Conservation (phyloP, 192 early-diverging fungal genomes). For the Spizellomyces sp. region DNA sequence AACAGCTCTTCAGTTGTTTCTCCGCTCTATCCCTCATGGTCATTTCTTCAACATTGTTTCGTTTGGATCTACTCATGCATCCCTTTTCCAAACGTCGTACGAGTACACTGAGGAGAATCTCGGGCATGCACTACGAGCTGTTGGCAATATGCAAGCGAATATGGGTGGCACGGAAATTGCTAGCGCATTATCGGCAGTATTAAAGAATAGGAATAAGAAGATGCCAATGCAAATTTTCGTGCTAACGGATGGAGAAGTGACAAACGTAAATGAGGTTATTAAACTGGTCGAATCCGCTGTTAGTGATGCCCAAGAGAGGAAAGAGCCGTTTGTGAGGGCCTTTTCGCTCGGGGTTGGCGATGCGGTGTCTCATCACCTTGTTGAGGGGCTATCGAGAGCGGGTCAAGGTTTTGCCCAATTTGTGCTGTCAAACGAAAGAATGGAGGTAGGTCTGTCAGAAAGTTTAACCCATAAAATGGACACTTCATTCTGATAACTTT, state of each 20-base stretch:
- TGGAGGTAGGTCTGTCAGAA: background rate
- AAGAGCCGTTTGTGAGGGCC: background rate
- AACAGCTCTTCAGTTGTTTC: background rate
- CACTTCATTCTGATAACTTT: too few species aligned
- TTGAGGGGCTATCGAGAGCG: background rate
- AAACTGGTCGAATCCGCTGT: background rate
- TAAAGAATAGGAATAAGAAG: background rate
- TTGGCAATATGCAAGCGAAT: background rate
- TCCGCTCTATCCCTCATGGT: conserved; percentile 1
- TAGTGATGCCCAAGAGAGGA: background rate
- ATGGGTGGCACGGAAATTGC: conserved; percentile 4
- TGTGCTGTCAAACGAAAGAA: background rate
- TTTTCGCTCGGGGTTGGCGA: background rate
- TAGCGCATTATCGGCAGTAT: background rate
- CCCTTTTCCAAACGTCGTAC: background rate
- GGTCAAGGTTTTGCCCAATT: background rate
- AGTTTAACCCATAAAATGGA: too few species aligned
- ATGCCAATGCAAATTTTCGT: background rate
- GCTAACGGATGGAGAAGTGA: background rate
- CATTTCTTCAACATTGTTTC: conserved; percentile 6
- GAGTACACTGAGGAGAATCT: conserved; percentile 3
- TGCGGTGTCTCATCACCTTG: background rate
- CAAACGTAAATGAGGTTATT: background rate
- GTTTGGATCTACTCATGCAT: background rate
- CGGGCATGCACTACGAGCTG: background rate